Evolutionary conservation across 2,329 filamentous ascomycete genomes (phyloP).

Genomic region (Diaporthe vexans): DNA sequence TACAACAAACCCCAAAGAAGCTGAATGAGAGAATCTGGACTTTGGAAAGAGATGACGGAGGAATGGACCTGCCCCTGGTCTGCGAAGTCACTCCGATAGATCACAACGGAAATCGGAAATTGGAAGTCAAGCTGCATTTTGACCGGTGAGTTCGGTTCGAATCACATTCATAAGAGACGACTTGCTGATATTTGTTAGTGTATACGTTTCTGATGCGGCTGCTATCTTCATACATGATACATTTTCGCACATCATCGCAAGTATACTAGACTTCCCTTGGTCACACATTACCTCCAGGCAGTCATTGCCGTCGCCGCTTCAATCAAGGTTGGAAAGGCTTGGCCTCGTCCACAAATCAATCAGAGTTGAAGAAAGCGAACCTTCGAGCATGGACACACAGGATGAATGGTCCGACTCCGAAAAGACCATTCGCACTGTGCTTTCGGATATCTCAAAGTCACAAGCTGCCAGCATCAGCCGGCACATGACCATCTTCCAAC

Average conservation of each 20-base stretch:
- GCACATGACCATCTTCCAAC: conserved; percentile 82
- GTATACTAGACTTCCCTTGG: conserved; percentile 33
- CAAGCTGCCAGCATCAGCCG: conserved; percentile 64
- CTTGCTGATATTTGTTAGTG: conserved; percentile 43
- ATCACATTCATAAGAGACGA: neutral
- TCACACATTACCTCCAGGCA: conserved; percentile 28
- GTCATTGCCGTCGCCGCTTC: conserved; percentile 34
- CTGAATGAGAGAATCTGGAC: conserved; percentile 71
- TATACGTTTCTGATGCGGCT: conserved; percentile 32
- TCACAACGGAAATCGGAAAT: conserved; percentile 60
- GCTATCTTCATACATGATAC: conserved; percentile 35
- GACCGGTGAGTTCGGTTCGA: conserved; percentile 55
- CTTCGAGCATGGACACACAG: neutral
- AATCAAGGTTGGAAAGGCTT: conserved; percentile 25
- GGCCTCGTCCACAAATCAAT: conserved; percentile 2
- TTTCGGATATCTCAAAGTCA: conserved; percentile 71
- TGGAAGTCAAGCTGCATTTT: conserved; percentile 75
- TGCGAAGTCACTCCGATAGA: conserved; percentile 76
- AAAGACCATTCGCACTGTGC: conserved; percentile 63
- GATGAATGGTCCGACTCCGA: conserved; percentile 67
- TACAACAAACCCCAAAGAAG: conserved; percentile 76
- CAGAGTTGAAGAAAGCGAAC: neutral
- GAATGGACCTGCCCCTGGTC: conserved; percentile 84
- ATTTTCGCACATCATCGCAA: conserved; percentile 34
- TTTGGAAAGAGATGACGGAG: conserved; percentile 68